Conservation (phyloP, 1,139 yeast genomes). For the Blastobotrys malaysiensis region DNA sequence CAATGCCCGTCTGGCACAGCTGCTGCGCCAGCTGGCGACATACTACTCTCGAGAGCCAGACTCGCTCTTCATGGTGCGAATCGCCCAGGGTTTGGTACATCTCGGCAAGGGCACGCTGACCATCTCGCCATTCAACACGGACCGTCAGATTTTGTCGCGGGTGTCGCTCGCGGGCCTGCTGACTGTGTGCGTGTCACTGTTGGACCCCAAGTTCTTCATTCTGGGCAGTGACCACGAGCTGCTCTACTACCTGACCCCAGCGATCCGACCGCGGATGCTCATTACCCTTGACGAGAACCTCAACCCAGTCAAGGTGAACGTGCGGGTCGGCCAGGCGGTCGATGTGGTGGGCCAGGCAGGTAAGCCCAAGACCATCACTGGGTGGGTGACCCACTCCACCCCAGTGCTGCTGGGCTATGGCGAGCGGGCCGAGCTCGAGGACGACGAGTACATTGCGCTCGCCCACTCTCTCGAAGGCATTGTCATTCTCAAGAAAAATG, state of each 20-base stretch:
- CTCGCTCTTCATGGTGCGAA: conserved; percentile 84
- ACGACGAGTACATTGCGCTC: conserved; percentile 83
- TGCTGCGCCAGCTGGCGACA: conserved; percentile 88
- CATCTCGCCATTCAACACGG: conserved; percentile 83
- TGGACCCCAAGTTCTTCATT: conserved; percentile 74
- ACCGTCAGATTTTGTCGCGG: conserved; percentile 80
- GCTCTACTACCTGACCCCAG: conserved; percentile 81
- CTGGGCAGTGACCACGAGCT: conserved; percentile 67
- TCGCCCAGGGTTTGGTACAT: conserved; percentile 92
- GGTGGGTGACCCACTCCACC: conserved; percentile 98
- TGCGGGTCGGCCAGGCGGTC: conserved; percentile 97
- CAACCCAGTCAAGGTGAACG: conserved; percentile 88
- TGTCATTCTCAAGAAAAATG: conserved; percentile 86
- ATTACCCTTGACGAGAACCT: conserved; percentile 88
- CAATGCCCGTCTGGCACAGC: conserved; percentile 95
- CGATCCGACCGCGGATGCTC: conserved; percentile 89
- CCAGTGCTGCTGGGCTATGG: conserved; percentile 92
- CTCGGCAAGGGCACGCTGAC: conserved; percentile 94
- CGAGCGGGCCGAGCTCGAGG: conserved; percentile 95
- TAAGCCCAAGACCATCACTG: conserved; percentile 96
- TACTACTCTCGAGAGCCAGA: conserved; percentile 90
- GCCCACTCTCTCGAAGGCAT: conserved; percentile 85
- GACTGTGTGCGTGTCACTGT: conserved; percentile 76
- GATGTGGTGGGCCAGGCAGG: conserved; percentile 99
- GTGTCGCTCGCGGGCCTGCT: conserved; percentile 86